Conservation (phyloP, 2,329 filamentous ascomycete species). For the Calonectria leucothoes region DNA sequence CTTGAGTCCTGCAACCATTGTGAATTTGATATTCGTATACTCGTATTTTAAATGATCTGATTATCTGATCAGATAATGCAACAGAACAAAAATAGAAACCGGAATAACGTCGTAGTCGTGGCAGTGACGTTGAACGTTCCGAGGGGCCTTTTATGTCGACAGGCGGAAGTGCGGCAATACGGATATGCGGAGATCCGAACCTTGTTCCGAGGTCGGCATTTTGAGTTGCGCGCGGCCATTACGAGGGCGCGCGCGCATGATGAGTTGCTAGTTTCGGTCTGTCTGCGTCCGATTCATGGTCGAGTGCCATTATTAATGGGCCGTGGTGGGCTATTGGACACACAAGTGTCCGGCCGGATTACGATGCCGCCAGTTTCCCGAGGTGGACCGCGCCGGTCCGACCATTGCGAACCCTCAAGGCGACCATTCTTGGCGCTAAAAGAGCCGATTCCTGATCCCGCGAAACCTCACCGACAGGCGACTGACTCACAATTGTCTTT, state of each 20-base stretch:
- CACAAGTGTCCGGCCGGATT: not conserved
- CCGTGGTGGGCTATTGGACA: not conserved
- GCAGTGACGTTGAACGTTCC: not conserved
- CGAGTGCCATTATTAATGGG: not conserved
- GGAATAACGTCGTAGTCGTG: not conserved
- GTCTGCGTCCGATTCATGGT: not conserved
- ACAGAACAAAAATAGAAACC: slow-evolving; percentile 16
- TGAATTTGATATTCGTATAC: not conserved
- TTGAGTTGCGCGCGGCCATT: slow-evolving; percentile 1
- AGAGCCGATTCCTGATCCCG: no score
- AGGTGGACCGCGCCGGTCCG: not conserved
- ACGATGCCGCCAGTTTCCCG: not conserved
- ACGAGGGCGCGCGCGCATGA: not conserved
- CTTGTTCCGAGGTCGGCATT: slow-evolving; percentile 15
- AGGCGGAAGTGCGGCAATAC: slow-evolving; percentile 12
- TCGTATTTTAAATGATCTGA: not conserved
- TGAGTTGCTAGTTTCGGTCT: not conserved
- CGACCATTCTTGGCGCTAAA: not conserved
- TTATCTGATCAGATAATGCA: slow-evolving; percentile 7
- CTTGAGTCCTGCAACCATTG: slow-evolving; percentile 35
- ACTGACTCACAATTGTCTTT: not conserved
- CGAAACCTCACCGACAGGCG: not conserved
- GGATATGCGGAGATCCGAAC: slow-evolving; percentile 25
- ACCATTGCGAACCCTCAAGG: not conserved
- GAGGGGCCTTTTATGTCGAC: slow-evolving; percentile 13